Base-by-base conservation (phyloP, 2,329 filamentous ascomycete genomes). In the Claviceps monticola region DNA sequence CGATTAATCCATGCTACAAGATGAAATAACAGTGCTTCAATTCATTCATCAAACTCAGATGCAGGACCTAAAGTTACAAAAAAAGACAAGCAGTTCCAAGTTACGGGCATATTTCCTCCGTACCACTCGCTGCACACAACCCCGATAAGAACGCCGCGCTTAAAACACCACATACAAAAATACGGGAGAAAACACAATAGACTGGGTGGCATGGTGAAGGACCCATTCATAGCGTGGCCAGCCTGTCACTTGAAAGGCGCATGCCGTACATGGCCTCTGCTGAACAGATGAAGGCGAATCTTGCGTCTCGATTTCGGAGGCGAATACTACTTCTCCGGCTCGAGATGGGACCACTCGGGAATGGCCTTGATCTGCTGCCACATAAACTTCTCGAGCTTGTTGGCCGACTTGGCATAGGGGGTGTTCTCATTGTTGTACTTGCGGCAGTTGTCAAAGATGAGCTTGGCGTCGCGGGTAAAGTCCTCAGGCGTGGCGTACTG, bases 401-500 rank as follows among this genome's bases (percentile, higher is more conserved):
- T 95, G 42, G 93, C 93, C 52, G 85, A 88, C 72, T 98, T 98
- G 23, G 89, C 88, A 65, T 98, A 98, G 0, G 88, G 84, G 0
- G 91, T 98, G 44, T 75, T 94, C 70, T 96, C 91, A 60, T 91
- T 94, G 64, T 98, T 98, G 74, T 97, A 98, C 63, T 86, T 84
- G 58, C 90, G 83, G 67, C 93, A 98, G 66, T 98, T 98, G 65
- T 90, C 82, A 62, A 95, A 96, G 58, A 98, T 83, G 61, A 97
- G 79, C 63, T 83, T 84, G 9, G 90, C 87, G 65, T 98, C 93
- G 56, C 78, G 80, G 70, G 91, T 83, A 60, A 98, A 96, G 61
- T 97, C 93, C 63, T 97, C 89, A 0, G 93, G 91, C 0, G 82
- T 89, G 16, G 82, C 79, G 64, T 98, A 98, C 62, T 91, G 80